Evolutionary conservation across 1,284 basidiomycete genomes (phyloP).

Genomic region (Ustilago bromivora): DNA sequence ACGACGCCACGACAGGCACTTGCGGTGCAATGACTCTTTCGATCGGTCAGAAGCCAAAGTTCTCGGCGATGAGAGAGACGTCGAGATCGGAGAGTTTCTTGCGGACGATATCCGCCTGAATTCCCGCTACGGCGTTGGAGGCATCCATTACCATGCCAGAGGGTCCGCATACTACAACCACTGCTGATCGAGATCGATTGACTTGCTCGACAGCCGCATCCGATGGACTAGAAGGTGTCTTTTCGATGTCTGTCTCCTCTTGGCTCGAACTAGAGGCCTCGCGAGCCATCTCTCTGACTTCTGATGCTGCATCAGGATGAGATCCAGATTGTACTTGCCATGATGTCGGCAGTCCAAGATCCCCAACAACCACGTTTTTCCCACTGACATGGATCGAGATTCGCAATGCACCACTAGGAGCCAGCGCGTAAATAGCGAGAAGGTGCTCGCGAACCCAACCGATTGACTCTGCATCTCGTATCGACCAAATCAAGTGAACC

Average conservation of each 20-base stretch:
- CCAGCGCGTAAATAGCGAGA: slow-evolving; percentile 25
- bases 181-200: slow-evolving; percentile 17
- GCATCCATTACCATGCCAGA: slow-evolving; percentile 43
- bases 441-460: slow-evolving; percentile 33
- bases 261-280: neutral
- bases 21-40: neutral
- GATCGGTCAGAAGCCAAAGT: slow-evolving; percentile 34
- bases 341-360: slow-evolving; percentile 17
- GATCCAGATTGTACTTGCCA: slow-evolving; percentile 29
- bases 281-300: slow-evolving; percentile 12
- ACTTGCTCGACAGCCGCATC: neutral
- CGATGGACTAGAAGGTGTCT: neutral
- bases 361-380: neutral
- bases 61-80: slow-evolving; percentile 41
- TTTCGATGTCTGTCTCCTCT: slow-evolving; percentile 20
- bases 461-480: slow-evolving; percentile 26
- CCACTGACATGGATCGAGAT: slow-evolving; percentile 43
- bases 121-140: slow-evolving; percentile 30
- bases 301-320: slow-evolving; percentile 35
- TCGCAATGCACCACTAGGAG: slow-evolving; percentile 21
- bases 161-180: slow-evolving; percentile 46
- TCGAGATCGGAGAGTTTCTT: slow-evolving; percentile 21
- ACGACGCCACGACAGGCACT: neutral
- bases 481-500: slow-evolving; percentile 43
- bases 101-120: slow-evolving; percentile 39